A percentile compares a stretch with the other conserved stretches of the same genome.
Conservation (phyloP, 768 basidiomycete species). For the Bullera alba region DNA sequence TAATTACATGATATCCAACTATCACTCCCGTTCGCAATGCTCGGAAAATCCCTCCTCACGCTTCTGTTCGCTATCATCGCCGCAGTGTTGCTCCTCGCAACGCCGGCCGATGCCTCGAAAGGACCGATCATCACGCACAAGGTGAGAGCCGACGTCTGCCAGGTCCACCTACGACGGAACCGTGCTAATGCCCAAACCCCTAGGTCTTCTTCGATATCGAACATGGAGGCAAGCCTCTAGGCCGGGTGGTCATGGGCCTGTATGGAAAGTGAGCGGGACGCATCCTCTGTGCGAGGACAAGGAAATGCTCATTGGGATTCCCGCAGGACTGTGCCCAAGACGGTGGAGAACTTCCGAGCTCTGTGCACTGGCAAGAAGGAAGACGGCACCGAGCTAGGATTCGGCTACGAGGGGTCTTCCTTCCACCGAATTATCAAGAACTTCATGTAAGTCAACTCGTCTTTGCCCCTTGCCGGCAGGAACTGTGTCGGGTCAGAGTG, state of each 20-base stretch:
- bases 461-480: neutral
- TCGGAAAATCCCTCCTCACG: neutral
- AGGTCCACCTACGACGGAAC: neutral
- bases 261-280: slow-evolving; percentile 68
- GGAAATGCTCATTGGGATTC: slow-evolving; percentile 1
- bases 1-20: too few species aligned
- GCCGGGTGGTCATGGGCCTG: slow-evolving; percentile 80
- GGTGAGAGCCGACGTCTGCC: slow-evolving; percentile 33
- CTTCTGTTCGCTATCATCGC: slow-evolving; percentile 22
- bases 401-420: slow-evolving; percentile 87
- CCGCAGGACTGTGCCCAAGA: slow-evolving; percentile 82
- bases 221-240: slow-evolving; percentile 79
- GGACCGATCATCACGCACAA: slow-evolving; percentile 85
- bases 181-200: neutral
- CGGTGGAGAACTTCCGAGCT: slow-evolving; percentile 91
- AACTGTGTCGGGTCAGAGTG: neutral
- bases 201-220: slow-evolving; percentile 84
- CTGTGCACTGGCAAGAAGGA: slow-evolving; percentile 75
- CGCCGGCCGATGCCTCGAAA: slow-evolving; percentile 64
- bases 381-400: slow-evolving; percentile 69
- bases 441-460: slow-evolving; percentile 60
- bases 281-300: neutral
- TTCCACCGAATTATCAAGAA: slow-evolving; percentile 96
- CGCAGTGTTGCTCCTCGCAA: slow-evolving; percentile 17
- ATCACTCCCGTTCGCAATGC: neutral